phyloP scores from a whole-genome alignment of 192 early-diverging fungal species.

The Chytriomyces sp. region DNA sequence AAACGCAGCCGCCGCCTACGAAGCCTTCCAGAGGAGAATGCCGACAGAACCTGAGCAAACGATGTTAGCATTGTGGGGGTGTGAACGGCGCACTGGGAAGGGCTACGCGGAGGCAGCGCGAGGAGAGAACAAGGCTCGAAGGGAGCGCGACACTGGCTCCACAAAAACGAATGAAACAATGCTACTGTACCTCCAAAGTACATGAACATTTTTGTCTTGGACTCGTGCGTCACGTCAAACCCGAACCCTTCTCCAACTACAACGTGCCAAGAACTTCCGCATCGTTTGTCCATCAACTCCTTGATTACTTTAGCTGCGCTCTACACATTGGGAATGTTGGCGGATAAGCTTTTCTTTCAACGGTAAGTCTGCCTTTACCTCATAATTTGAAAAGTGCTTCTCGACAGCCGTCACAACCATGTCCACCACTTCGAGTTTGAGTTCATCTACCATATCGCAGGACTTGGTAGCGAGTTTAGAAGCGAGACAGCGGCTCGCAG shows the following conservation, averaged over 20 bases:
- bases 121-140: background rate
- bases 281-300: slow-evolving; percentile 66
- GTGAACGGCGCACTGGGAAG: background rate
- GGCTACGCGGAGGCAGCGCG: background rate
- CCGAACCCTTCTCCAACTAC: slow-evolving; percentile 71
- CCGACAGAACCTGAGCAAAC: slow-evolving; percentile 37
- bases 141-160: background rate
- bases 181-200: slow-evolving; percentile 58
- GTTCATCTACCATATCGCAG: slow-evolving; percentile 64
- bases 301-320: slow-evolving; percentile 64
- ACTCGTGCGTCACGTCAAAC: slow-evolving; percentile 67
- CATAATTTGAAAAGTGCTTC: slow-evolving; percentile 65
- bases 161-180: background rate
- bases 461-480: slow-evolving; percentile 32
- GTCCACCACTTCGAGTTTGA: slow-evolving; percentile 59
- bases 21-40: slow-evolving; percentile 57
- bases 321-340: slow-evolving; percentile 29
- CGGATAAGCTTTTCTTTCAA: background rate
- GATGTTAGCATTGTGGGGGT: background rate
- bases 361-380: slow-evolving; percentile 37
- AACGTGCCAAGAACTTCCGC: slow-evolving; percentile 65
- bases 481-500: background rate
- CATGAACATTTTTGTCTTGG: slow-evolving; percentile 63
- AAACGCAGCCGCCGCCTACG: slow-evolving; percentile 26
- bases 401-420: slow-evolving; percentile 67